phyloP scores from a whole-genome alignment of 208 protist species.

The Wallacemonas sp. region DNA sequence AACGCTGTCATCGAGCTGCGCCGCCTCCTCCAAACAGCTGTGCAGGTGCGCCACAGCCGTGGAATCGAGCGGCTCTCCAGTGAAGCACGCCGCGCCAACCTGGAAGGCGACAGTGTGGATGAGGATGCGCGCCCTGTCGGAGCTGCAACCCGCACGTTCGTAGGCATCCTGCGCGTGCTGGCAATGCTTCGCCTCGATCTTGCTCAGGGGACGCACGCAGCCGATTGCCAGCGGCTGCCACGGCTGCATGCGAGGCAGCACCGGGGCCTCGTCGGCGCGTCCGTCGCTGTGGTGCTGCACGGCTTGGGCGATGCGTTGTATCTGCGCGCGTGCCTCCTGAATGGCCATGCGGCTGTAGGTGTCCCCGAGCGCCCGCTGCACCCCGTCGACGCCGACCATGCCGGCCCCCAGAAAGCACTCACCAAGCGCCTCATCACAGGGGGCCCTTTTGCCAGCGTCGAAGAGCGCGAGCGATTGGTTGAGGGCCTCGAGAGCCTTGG shows the following conservation, averaged over 20 bases:
- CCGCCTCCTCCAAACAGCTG: constrained; percentile 40
- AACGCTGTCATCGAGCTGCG: constrained; percentile 15
- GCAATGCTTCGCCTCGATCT: constrained; percentile 54
- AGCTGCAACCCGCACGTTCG: constrained; percentile 38
- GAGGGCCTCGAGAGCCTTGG: constrained; percentile 80
- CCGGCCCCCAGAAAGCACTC: constrained; percentile 39
- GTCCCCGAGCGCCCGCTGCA: constrained; percentile 52
- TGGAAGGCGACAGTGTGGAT: constrained; percentile 43
- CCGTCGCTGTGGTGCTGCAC: too few relatives aligned
- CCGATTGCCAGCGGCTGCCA: constrained; percentile 57
- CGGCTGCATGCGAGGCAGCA: constrained; percentile 14
- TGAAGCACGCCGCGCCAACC: constrained; percentile 31
- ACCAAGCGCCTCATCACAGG: constrained; percentile 41
- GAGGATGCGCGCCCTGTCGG: constrained; percentile 37
- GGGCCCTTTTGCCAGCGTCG: constrained; percentile 39
- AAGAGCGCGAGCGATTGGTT: constrained; percentile 64
- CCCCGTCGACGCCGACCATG: constrained; percentile 38
- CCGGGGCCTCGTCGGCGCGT: constrained; percentile 20
- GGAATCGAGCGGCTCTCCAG: constrained; percentile 31
- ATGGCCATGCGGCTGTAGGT: constrained; percentile 60
- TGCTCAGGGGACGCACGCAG: constrained; percentile 30
- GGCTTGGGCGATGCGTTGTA: not conserved
- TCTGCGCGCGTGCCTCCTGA: constrained; percentile 29
- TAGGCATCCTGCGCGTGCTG: constrained; percentile 54
- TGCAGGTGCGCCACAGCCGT: constrained; percentile 37